Base-by-base conservation (phyloP, 108 stramenopile species). In the Thalassiosira profunda region DNA sequence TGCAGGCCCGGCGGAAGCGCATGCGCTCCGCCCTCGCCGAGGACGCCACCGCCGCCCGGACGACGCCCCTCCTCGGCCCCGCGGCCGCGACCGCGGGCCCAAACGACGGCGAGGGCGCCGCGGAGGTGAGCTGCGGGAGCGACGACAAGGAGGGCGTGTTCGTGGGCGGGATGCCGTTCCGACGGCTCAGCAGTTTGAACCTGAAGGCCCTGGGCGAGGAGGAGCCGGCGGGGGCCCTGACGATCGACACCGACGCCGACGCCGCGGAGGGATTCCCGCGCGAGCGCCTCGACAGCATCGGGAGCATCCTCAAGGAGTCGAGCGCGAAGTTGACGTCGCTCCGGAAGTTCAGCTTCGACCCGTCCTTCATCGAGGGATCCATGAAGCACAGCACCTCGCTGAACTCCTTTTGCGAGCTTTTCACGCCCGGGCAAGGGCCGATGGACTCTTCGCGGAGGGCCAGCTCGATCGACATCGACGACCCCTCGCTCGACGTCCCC, bases 21-120 rank as follows among this genome's bases (percentile, higher is more conserved):
- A 87, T 93, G 84, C 77, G 85, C 20, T 14, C 76, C 17, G 86
- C 88, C 6, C 52, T 87, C 3, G 31, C 46, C 21, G 58, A 67
- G 37, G 73, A 74, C 35, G 65, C 36, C 5, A 59, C 28, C 23
- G 29, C 41, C 42, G 37, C 51, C n/a, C n/a, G n/a, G n/a, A n/a
- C n/a, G n/a, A n/a, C n/a, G n/a, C n/a, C n/a, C n/a, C n/a, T n/a
- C n/a, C n/a, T n/a, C n/a, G n/a, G n/a, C n/a, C n/a, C n/a, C n/a
- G n/a, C n/a, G n/a, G n/a, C n/a, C n/a, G n/a, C n/a, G n/a, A n/a
- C n/a, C n/a, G n/a, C n/a, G n/a, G n/a, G n/a, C n/a, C n/a, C n/a
- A n/a, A n/a, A n/a, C n/a, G n/a, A n/a, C n/a, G n/a, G n/a, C n/a
- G n/a, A n/a, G n/a, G n/a, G n/a, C n/a, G 51, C 33, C 31, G 31